Conservation (phyloP, 768 basidiomycete species). For the Trametes villosa region DNA sequence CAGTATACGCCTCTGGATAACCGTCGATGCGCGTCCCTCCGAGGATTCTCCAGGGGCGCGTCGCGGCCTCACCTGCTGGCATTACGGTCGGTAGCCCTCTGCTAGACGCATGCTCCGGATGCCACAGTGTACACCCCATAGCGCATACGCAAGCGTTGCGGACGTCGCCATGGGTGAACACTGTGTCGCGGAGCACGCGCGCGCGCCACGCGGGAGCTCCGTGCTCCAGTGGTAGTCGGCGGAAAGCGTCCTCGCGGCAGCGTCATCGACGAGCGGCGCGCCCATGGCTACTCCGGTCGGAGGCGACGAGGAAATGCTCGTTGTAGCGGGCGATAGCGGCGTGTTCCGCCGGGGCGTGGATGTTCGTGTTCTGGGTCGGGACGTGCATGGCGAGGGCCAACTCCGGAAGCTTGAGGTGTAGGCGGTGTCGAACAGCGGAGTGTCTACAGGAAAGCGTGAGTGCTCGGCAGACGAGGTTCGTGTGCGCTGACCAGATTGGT, state of each 20-base stretch:
- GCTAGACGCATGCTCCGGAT: too few species aligned
- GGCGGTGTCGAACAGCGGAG: too few species aligned
- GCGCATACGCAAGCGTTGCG: constrained; percentile 46
- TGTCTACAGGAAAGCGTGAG: too few species aligned
- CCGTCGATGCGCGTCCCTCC: too few species aligned
- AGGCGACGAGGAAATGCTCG: constrained; percentile 40
- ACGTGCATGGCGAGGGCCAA: constrained; percentile 42
- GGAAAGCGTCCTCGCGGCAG: constrained; percentile 36
- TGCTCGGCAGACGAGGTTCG: too few species aligned
- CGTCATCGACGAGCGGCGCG: constrained; percentile 31
- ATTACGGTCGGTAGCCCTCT: too few species aligned
- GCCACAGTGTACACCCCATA: too few species aligned
- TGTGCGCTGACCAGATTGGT: too few species aligned
- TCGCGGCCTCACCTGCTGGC: too few species aligned
- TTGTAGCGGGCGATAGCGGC: constrained; percentile 32
- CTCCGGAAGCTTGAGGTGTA: constrained; percentile 40
- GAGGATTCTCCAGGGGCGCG: too few species aligned
- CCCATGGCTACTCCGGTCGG: constrained; percentile 52
- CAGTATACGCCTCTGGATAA: too few species aligned
- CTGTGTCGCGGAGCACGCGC: constrained; percentile 44
- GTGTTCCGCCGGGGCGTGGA: constrained; percentile 41
- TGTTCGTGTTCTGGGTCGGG: constrained; percentile 46
- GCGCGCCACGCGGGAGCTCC: constrained; percentile 42
- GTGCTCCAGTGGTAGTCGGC: constrained; percentile 52
- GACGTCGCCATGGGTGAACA: constrained; percentile 48